Evolutionary conservation across 1,284 basidiomycete genomes (phyloP).

Genomic region (Lentinula novae-zelandiae): DNA sequence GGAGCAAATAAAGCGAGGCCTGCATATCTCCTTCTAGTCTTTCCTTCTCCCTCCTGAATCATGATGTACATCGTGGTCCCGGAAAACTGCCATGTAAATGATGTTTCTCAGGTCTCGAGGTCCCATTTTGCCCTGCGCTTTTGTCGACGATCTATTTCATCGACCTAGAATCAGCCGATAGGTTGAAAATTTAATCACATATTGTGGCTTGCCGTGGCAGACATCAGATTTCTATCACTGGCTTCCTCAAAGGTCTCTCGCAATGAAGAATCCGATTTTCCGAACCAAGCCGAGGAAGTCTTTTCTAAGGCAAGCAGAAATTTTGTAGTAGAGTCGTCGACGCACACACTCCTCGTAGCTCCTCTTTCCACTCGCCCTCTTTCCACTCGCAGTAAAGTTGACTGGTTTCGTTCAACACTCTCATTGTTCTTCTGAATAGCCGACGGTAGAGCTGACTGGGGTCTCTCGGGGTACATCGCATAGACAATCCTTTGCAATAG

Average conservation of each 20-base stretch:
- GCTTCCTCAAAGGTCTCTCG: neutral
- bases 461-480: no score
- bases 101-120: conserved; percentile 1
- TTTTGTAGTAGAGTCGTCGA: no score
- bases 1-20: neutral
- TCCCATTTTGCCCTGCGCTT: neutral
- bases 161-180: neutral
- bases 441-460: no score
- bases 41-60: neutral
- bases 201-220: neutral
- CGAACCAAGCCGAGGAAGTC: neutral
- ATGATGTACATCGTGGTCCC: conserved; percentile 2
- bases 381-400: no score
- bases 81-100: neutral
- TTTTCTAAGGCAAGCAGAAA: no score
- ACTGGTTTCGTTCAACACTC: no score
- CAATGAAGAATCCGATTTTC: neutral
- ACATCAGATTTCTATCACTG: neutral
- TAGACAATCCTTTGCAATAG: neutral
- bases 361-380: no score
- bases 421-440: no score
- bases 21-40: conserved; percentile 3
- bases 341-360: no score
- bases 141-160: neutral
- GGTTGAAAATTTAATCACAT: neutral